These are phyloP conservation scores for Hygrophila difformis DNA, from an alignment of 257 asterid genomes.

Conservation along the genomic window DNA sequence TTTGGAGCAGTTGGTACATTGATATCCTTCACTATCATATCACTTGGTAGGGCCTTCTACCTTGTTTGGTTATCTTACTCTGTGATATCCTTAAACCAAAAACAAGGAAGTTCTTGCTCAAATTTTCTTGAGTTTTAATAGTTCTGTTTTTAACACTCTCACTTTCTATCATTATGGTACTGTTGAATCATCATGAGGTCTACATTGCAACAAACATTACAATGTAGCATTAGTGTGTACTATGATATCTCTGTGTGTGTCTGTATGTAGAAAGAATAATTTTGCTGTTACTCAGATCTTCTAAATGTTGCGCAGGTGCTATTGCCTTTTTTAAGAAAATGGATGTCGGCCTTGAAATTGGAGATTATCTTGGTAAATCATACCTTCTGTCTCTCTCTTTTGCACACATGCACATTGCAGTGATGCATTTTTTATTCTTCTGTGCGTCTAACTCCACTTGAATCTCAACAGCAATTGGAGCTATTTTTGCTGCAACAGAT, in stretches of 20 bases:
- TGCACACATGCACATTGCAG: not conserved
- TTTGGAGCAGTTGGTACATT: slow-evolving; percentile 94
- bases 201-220: no score
- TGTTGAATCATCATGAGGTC: not conserved
- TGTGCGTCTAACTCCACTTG: slow-evolving; percentile 15
- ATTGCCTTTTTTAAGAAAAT: slow-evolving; percentile 45
- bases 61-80: slow-evolving; percentile 17
- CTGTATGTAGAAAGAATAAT: slow-evolving; percentile 2
- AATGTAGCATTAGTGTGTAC: no score
- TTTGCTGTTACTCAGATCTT: slow-evolving; percentile 7
- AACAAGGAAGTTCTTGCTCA: not conserved
- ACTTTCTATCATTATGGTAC: slow-evolving; percentile 1
- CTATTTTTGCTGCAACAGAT: slow-evolving; percentile 72
- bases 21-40: slow-evolving; percentile 74
- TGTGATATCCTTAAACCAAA: no score
- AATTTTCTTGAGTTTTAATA: not conserved
- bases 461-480: slow-evolving; percentile 49
- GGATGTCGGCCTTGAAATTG: slow-evolving; percentile 64
- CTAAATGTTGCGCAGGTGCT: slow-evolving; percentile 52
- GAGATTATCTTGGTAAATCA: slow-evolving; percentile 75
- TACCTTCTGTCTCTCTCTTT: not conserved
- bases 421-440: not conserved
- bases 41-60: slow-evolving; percentile 48
- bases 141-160: no score
- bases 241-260: not conserved